phyloP scores from a whole-genome alignment of 139 green algal genomes.

The Haematococcus sp. region DNA sequence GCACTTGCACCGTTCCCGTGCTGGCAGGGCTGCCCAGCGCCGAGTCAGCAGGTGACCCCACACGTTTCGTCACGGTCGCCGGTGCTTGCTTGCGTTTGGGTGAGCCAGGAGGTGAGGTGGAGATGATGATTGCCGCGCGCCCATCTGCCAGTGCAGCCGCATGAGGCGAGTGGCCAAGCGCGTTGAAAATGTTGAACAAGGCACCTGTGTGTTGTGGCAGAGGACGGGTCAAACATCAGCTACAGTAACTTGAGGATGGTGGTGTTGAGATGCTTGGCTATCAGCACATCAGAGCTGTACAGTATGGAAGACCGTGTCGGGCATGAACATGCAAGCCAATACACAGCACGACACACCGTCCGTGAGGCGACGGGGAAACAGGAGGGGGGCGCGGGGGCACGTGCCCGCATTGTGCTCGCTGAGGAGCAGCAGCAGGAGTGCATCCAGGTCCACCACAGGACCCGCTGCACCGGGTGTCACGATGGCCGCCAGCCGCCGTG shows the following conservation, averaged over 20 bases:
- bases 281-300: neutral
- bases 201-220: neutral
- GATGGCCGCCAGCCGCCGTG: conserved; percentile 32
- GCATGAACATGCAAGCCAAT: conserved; percentile 1
- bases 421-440: conserved; percentile 53
- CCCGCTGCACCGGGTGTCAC: conserved; percentile 33
- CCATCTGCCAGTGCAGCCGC: neutral
- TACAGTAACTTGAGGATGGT: neutral
- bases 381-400: conserved; percentile 45
- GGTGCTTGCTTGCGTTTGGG: neutral
- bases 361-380: conserved; percentile 48
- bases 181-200: conserved; percentile 2
- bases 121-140: neutral
- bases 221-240: neutral
- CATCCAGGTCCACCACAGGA: conserved; percentile 51
- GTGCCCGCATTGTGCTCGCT: conserved; percentile 47
- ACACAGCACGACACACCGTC: conserved; percentile 48
- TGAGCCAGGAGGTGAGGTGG: neutral
- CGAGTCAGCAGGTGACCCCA: no score
- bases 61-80: no score
- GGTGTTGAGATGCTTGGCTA: neutral
- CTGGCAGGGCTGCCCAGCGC: no score
- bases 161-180: neutral
- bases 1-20: no score
- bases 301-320: no score